These are phyloP conservation scores for Phaeolepiota aurea DNA, from an alignment of 768 basidiomycete genomes.

Conservation along the genomic window DNA sequence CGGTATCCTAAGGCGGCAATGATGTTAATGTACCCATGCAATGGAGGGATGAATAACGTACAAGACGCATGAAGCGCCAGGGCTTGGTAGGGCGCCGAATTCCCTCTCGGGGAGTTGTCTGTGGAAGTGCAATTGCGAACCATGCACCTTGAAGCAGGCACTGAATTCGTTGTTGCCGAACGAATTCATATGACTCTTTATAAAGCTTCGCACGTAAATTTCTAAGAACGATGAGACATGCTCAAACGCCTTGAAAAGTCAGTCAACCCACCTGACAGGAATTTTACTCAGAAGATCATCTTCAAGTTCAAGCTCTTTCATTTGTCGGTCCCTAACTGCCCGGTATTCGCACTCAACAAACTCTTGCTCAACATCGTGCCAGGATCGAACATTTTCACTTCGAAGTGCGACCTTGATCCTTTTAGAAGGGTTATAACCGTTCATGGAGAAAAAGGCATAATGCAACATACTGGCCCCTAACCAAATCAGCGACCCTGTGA, in stretches of 20 bases:
- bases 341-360: slow-evolving; percentile 81
- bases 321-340: slow-evolving; percentile 78
- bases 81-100: slow-evolving; percentile 51
- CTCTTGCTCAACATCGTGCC: slow-evolving; percentile 80
- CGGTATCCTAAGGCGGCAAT: slow-evolving; percentile 50
- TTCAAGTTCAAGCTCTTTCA: slow-evolving; percentile 83
- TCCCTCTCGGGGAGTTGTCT: slow-evolving; percentile 40
- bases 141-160: slow-evolving; percentile 86
- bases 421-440: slow-evolving; percentile 7
- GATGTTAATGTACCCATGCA: background rate
- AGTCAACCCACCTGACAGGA: slow-evolving; percentile 62
- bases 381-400: slow-evolving; percentile 64
- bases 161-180: slow-evolving; percentile 80
- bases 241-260: background rate
- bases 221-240: too few relatives aligned
- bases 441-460: slow-evolving; percentile 1
- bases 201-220: slow-evolving; percentile 80
- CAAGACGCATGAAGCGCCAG: slow-evolving; percentile 86
- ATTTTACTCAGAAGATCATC: slow-evolving; percentile 83
- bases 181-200: slow-evolving; percentile 87
- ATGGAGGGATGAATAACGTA: slow-evolving; percentile 20
- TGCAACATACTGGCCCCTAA: slow-evolving; percentile 72
- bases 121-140: slow-evolving; percentile 77
- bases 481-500: slow-evolving; percentile 65
- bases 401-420: slow-evolving; percentile 75